Evolutionary conservation across 352 stramenopile genomes (phyloP).

Genomic region (Pythium angustatum): DNA sequence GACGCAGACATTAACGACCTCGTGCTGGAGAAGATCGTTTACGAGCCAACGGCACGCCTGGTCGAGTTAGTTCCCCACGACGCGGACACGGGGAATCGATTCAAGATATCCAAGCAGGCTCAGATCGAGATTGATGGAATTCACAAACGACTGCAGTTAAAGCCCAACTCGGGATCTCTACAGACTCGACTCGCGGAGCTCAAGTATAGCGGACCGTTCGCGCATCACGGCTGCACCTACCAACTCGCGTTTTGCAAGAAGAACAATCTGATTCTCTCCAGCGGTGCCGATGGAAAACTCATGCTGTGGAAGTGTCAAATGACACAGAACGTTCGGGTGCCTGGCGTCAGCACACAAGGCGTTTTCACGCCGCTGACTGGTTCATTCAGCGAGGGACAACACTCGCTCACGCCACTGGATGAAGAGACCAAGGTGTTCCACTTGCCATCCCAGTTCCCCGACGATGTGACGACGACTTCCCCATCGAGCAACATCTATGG

Average conservation of each 20-base stretch:
- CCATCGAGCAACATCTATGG: neutral
- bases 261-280: constrained; percentile 55
- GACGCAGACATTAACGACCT: constrained; percentile 66
- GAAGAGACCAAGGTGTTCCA: constrained; percentile 41
- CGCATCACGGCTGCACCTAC: constrained; percentile 42
- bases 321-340: constrained; percentile 47
- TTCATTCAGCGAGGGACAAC: constrained; percentile 51
- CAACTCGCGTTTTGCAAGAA: constrained; percentile 62
- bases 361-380: constrained; percentile 54
- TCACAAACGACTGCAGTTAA: constrained; percentile 44
- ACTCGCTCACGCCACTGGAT: constrained; percentile 38
- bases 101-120: constrained; percentile 55
- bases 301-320: constrained; percentile 64
- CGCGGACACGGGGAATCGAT: constrained; percentile 61
- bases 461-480: constrained; percentile 29
- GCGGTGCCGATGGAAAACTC: constrained; percentile 47
- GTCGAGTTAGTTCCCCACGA: constrained; percentile 68
- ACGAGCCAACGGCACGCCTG: constrained; percentile 55
- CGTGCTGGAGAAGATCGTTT: constrained; percentile 58
- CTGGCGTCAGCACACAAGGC: constrained; percentile 58
- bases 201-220: constrained; percentile 54
- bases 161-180: constrained; percentile 47
- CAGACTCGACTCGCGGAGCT: constrained; percentile 46
- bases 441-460: constrained; percentile 40
- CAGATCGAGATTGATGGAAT: constrained; percentile 62